Conservation (phyloP, 495 filamentous ascomycete species). For the Mycothermus thermophilus region DNA sequence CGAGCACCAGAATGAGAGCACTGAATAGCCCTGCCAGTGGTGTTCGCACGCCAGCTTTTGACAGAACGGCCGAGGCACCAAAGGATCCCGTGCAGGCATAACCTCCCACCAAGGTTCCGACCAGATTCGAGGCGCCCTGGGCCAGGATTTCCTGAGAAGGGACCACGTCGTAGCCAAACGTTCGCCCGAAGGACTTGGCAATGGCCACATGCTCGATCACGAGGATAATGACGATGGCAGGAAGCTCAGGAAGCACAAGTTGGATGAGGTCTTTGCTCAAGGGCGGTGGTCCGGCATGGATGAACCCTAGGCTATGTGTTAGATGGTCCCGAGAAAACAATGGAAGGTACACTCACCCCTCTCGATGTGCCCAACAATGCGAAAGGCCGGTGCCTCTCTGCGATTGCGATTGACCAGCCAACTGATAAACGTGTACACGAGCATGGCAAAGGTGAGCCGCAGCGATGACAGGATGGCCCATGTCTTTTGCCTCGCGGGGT, state of each 20-base stretch:
- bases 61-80: slow-evolving; percentile 23
- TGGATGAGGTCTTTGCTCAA: slow-evolving; percentile 2
- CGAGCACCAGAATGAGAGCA: slow-evolving; percentile 21
- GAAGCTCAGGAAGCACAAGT: slow-evolving; percentile 8
- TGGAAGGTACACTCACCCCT: slow-evolving; percentile 1
- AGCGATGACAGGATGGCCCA: slow-evolving; percentile 10
- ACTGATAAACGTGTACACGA: slow-evolving; percentile 9
- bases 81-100: slow-evolving; percentile 26
- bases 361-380: slow-evolving; percentile 7
- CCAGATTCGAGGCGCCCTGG: slow-evolving; percentile 22
- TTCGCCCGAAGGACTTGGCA: slow-evolving; percentile 23
- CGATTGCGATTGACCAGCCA: slow-evolving; percentile 6
- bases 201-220: slow-evolving; percentile 28
- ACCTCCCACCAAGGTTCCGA: slow-evolving; percentile 23
- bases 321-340: no score
- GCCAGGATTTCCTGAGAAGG: slow-evolving; percentile 26
- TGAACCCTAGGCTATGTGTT: slow-evolving; percentile 5
- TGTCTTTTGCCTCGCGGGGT: slow-evolving; percentile 4
- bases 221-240: slow-evolving; percentile 18
- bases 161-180: slow-evolving; percentile 20
- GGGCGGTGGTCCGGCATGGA: slow-evolving; percentile 5
- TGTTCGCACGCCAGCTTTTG: slow-evolving; percentile 24
- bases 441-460: slow-evolving; percentile 8
- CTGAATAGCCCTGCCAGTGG: slow-evolving; percentile 24
- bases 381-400: slow-evolving; percentile 1